phyloP scores from a whole-genome alignment of 495 filamentous ascomycete species.

The Viridothelium virens region DNA sequence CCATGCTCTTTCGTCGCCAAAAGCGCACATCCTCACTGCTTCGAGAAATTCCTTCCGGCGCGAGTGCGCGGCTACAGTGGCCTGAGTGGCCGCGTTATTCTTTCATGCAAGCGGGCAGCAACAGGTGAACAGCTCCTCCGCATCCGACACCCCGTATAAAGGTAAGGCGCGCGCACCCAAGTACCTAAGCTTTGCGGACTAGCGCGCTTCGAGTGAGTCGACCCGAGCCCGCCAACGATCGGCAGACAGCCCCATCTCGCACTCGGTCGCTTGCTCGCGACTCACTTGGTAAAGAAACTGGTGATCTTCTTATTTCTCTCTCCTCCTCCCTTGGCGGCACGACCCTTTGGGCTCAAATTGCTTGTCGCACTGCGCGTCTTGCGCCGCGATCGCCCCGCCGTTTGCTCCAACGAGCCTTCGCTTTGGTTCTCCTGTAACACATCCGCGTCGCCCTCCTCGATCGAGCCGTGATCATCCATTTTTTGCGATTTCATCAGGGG shows the following conservation, averaged over 20 bases:
- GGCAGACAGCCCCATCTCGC: constrained; percentile 7
- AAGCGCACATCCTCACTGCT: background rate
- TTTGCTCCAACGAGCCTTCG: constrained; percentile 9
- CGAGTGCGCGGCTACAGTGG: background rate
- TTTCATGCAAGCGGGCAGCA: no score
- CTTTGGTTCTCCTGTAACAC: background rate
- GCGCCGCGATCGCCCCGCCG: background rate
- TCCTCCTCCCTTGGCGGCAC: constrained; percentile 1
- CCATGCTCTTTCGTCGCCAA: no score
- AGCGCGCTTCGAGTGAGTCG: background rate
- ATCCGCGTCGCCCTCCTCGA: constrained; percentile 18
- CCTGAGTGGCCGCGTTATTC: background rate
- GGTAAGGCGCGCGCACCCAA: background rate
- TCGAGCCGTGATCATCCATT: constrained; percentile 15
- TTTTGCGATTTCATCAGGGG: constrained; percentile 11
- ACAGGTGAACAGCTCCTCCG: no score
- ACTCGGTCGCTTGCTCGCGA: background rate
- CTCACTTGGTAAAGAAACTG: constrained; percentile 26
- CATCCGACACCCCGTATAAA: background rate
- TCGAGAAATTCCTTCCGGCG: background rate
- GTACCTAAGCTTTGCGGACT: background rate
- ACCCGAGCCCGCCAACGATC: constrained; percentile 5
- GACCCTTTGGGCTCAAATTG: constrained; percentile 22
- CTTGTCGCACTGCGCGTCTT: constrained; percentile 24
- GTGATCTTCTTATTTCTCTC: constrained; percentile 25